These are phyloP conservation scores for Mycosphaerella arachidis DNA, from an alignment of 2,329 filamentous ascomycete genomes.

Conservation along the genomic window DNA sequence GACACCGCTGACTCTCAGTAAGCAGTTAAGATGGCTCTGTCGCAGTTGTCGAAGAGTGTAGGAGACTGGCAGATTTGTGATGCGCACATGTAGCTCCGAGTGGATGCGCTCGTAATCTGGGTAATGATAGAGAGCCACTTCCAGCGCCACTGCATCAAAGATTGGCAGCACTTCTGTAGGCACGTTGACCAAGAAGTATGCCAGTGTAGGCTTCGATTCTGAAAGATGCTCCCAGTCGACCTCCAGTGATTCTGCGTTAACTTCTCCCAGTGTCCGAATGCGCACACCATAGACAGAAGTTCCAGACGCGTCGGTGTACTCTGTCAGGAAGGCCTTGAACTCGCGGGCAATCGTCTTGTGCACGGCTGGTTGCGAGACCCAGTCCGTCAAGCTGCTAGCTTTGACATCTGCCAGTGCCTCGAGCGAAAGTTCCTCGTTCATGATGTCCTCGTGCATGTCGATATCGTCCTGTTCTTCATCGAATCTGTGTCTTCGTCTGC, in stretches of 20 bases:
- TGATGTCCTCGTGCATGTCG: constrained; percentile 85
- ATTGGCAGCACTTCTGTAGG: constrained; percentile 93
- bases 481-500: constrained; percentile 81
- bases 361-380: constrained; percentile 85
- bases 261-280: constrained; percentile 90
- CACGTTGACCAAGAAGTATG: constrained; percentile 93
- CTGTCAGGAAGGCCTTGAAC: constrained; percentile 95
- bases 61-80: constrained; percentile 87
- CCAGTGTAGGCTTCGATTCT: constrained; percentile 84
- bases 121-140: constrained; percentile 91
- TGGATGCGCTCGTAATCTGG: constrained; percentile 97
- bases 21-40: constrained; percentile 91
- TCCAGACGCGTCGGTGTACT: constrained; percentile 85
- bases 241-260: constrained; percentile 93
- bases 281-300: constrained; percentile 92
- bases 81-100: constrained; percentile 94
- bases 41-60: constrained; percentile 94
- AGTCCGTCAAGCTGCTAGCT: constrained; percentile 86
- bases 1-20: constrained; percentile 90
- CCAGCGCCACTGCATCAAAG: constrained; percentile 95
- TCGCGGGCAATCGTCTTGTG: constrained; percentile 91
- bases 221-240: constrained; percentile 93
- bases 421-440: constrained; percentile 90
- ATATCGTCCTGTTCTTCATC: constrained; percentile 89
- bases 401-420: constrained; percentile 92